Evolutionary conservation across 2,329 filamentous ascomycete genomes (phyloP), one percentile per base, ranked within the genome.

Genomic region (Coniochaeta sp.): DNA sequence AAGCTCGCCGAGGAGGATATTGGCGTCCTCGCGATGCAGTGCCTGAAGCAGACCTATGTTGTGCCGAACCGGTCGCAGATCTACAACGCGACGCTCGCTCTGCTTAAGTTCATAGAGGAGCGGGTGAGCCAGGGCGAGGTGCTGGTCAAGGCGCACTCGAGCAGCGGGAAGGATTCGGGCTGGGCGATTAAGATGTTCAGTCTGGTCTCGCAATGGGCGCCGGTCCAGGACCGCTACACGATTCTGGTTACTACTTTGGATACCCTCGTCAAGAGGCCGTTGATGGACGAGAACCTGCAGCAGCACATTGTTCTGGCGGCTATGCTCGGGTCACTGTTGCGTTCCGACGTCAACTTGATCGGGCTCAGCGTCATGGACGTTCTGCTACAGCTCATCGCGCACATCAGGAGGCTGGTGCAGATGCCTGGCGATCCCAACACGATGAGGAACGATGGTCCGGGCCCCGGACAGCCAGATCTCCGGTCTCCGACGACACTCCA

Each of bases 321-420:
- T 40, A 83, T 96, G 69, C 83, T 96, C 53, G 84, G 89, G 55
- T 89, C 87, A 56, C 76, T 97, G 10, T 74, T 99, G 46, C 85
- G 87, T 49, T 96, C 92, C 0, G 85, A 92, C 38, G 85, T 95
- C 63, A 97, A 96, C 67, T 78, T 97, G 63, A 96, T 99, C 55
- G 94, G 94, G 1, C 75, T 99, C 45, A 96, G 91, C 65, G 87
- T 97, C 50, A 97, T 97, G 85, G 94, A 99, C 65, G 85, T 97
- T 16, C 74, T 97, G 26, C 76, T 95, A 13, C 87, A 90, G 1
- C 76, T 99, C 13, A 82, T 96, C 56, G 86, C 89, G 57, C 90
- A 95, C 63, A 87, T 92, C 64, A 82, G 90, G 58, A 79, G 84
- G 60, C 73, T 95, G 8, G 77, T 96, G 13, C 87, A 89, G 61